A percentile compares a stretch with the other conserved stretches of the same genome.
phyloP scores from a whole-genome alignment of 2,329 filamentous ascomycete species.

The Lojkania enalia region DNA sequence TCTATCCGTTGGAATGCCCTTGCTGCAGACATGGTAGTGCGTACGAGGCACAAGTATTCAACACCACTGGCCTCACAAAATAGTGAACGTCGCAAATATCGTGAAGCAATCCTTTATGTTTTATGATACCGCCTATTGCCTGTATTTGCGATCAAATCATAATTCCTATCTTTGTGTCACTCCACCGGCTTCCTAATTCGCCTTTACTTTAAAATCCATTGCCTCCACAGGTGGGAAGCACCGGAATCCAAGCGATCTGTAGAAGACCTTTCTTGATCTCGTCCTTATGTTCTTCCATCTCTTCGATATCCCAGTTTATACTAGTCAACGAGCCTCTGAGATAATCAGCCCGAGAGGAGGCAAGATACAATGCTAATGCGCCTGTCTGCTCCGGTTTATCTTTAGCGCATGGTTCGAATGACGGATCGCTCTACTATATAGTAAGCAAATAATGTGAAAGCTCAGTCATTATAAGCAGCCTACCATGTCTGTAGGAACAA shows the following conservation, averaged over 20 bases:
- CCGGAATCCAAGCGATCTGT: slow-evolving; percentile 15
- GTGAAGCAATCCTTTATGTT: too few relatives aligned
- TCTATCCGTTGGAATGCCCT: too few relatives aligned
- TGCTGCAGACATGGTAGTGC: too few relatives aligned
- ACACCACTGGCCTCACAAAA: too few relatives aligned
- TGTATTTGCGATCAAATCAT: too few relatives aligned
- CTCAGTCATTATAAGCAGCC: slow-evolving; percentile 3
- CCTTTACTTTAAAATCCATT: slow-evolving; percentile 6
- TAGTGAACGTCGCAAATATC: too few relatives aligned
- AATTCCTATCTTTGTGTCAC: too few relatives aligned
- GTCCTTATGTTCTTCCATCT: slow-evolving; percentile 26
- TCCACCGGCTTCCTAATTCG: too few relatives aligned
- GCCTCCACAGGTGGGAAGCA: slow-evolving; percentile 3
- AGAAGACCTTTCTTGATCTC: slow-evolving; percentile 31
- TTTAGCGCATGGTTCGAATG: slow-evolving; percentile 25
- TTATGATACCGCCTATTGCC: too few relatives aligned
- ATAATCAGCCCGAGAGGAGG: slow-evolving; percentile 12
- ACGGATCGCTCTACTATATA: slow-evolving; percentile 9
- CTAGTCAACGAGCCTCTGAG: slow-evolving; percentile 13
- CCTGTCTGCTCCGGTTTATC: slow-evolving; percentile 37
- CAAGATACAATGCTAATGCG: slow-evolving; percentile 26
- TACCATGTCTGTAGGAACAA: slow-evolving; percentile 21
- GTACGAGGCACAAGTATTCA: too few relatives aligned
- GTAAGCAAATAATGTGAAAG: not conserved
- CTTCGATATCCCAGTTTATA: slow-evolving; percentile 30